Evolutionary conservation across 768 basidiomycete genomes (phyloP), one percentile per base, ranked within the genome.

Genomic region (Macrolepiota albuminosa): DNA sequence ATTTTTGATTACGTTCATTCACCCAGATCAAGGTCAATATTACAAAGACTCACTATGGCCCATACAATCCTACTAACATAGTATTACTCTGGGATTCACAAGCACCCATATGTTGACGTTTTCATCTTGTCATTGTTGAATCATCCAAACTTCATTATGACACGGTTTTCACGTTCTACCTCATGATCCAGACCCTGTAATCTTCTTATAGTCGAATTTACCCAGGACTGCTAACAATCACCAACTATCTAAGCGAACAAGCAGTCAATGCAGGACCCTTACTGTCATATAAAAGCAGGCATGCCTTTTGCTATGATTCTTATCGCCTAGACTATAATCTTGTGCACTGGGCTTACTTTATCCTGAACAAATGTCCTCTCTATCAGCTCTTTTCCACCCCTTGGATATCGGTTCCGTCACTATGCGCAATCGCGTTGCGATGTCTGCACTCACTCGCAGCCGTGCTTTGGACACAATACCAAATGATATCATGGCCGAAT

Each of bases 381-480:
- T 33, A 18, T 46, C 60, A 36, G n/a, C 65, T 40, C 69, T 74
- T 13, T 64, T 72, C 54, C 61, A 61, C 13, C 71, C 75, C 5
- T 57, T 76, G 48, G 64, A 68, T 40, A 58, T 77, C 21, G 76
- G 76, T 16, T 66, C 67, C n/a, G 37, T 70, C 40, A 69, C 66
- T 13, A 64, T 75, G 18, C 66, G 66, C 21, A 76, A 78, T 61
- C 62, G 73, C 4, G 57, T 75, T 36, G 61, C 69, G 58, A 72
- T 77, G 71, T 68, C 72, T 54, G 68, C 75, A 2, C 59, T 78
- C 36, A 77, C 75, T 11, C 70, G 77, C 14, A 75, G 70, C 54
- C 73, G 75, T 8, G 66, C 73, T 9, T 62, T 67, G n/a, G 67
- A 61, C 13, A 69, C 70, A 18, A 64, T 77, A 21, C 74, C 76